A percentile compares a stretch with the other conserved stretches of the same genome.
phyloP scores from a whole-genome alignment of 1,284 basidiomycete genomes.

The Cystobasidium slooffiae region DNA sequence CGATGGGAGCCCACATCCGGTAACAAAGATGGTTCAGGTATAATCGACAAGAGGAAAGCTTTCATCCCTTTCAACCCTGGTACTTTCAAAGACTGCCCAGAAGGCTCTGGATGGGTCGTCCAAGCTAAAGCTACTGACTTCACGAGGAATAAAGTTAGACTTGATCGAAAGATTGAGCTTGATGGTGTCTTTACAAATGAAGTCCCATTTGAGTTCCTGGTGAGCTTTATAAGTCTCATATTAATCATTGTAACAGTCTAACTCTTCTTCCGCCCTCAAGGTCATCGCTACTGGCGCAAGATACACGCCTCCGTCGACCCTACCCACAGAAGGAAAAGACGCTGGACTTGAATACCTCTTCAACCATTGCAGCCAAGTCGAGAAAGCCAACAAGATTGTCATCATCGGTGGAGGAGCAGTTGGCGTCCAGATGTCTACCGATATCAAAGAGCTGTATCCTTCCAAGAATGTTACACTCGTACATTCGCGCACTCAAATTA shows the following conservation, averaged over 20 bases:
- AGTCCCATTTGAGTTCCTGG: conserved; percentile 45
- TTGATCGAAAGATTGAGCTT: conserved; percentile 41
- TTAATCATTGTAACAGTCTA: conserved; percentile 46
- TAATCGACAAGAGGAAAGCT: conserved; percentile 45
- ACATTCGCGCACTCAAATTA: conserved; percentile 66
- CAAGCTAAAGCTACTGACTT: conserved; percentile 42
- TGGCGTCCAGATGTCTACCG: conserved; percentile 66
- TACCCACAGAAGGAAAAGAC: conserved; percentile 46
- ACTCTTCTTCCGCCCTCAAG: conserved; percentile 56
- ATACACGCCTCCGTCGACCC: conserved; percentile 53
- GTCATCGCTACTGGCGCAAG: conserved; percentile 57
- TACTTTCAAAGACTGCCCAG: conserved; percentile 41
- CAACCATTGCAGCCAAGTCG: conserved; percentile 48
- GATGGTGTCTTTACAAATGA: conserved; percentile 39
- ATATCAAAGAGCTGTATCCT: conserved; percentile 68
- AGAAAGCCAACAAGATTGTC: conserved; percentile 56
- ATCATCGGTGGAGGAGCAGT: conserved; percentile 61
- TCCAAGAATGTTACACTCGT: conserved; percentile 67
- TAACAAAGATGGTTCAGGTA: conserved; percentile 36
- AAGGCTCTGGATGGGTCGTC: conserved; percentile 36
- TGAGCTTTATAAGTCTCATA: conserved; percentile 14
- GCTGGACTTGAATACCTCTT: conserved; percentile 55
- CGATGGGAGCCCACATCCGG: conserved; percentile 24
- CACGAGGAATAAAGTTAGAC: conserved; percentile 7
- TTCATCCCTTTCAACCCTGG: conserved; percentile 50